Percentiles rank a stretch among this genome's conserved stretches.
Conservation (phyloP, 176 grass and related monocot species). For the Metroxylon sagu region DNA sequence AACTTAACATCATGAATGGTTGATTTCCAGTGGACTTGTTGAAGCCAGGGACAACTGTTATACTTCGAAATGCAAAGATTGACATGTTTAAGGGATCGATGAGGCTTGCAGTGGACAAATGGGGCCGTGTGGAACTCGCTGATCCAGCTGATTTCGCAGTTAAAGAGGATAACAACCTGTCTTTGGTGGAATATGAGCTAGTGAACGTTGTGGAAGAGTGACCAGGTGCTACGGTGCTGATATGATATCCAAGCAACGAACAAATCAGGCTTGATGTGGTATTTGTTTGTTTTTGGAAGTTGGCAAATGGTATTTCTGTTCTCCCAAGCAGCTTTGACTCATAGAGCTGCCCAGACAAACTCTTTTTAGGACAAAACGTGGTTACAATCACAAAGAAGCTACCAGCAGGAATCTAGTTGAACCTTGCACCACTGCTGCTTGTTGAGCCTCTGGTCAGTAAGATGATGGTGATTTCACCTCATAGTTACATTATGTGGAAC, state of each 20-base stretch:
- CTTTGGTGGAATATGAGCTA: constrained; percentile 4
- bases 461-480: background rate
- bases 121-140: background rate
- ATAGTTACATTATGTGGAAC: background rate
- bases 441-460: background rate
- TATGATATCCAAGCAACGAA: background rate
- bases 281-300: background rate
- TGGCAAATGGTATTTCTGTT: background rate
- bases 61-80: background rate
- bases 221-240: background rate
- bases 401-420: background rate
- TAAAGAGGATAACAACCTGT: constrained; percentile 2
- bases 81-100: constrained; percentile 1
- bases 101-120: background rate
- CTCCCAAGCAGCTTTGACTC: background rate
- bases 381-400: background rate
- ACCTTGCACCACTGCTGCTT: background rate
- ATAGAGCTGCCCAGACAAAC: background rate
- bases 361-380: background rate
- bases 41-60: background rate
- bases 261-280: constrained; percentile 1
- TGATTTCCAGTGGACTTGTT: background rate
- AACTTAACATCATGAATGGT: background rate
- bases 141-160: constrained; percentile 1
- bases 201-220: background rate